phyloP scores from a whole-genome alignment of 768 basidiomycete genomes.

The Macrolepiota fuliginosa region DNA sequence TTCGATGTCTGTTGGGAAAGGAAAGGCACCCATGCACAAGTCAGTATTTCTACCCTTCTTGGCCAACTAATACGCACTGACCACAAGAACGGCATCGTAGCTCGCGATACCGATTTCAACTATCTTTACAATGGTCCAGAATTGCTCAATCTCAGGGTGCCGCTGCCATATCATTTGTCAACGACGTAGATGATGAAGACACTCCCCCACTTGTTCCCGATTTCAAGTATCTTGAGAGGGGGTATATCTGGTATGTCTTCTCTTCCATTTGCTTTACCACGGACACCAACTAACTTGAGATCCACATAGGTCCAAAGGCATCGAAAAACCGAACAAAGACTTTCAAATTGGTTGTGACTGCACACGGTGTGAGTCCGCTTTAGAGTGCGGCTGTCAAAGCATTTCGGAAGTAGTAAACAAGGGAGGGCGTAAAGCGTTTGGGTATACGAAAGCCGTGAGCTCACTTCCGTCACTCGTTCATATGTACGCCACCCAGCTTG shows the following conservation, averaged over 20 bases:
- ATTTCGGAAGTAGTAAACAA: conserved; percentile 36
- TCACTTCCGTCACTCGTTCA: not conserved
- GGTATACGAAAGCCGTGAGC: conserved; percentile 41
- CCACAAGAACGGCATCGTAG: not conserved
- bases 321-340: conserved; percentile 20
- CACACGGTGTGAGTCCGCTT: conserved; percentile 28
- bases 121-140: conserved; percentile 14
- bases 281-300: conserved; percentile 16
- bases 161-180: conserved; percentile 33
- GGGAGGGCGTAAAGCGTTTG: conserved; percentile 27
- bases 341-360: conserved; percentile 47
- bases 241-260: conserved; percentile 46
- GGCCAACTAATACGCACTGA: not conserved
- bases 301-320: conserved; percentile 11
- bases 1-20: not conserved
- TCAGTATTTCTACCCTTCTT: not conserved
- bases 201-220: conserved; percentile 37
- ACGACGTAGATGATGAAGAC: conserved; percentile 41
- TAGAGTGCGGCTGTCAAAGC: conserved; percentile 47
- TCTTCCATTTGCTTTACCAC: not conserved
- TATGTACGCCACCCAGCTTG: not conserved
- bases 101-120: not conserved
- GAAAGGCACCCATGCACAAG: not conserved
- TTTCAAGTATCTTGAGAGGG: conserved; percentile 54
- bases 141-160: conserved; percentile 32